Evolutionary conservation across 108 stramenopile genomes (phyloP).

Genomic region (Skeletonema grethae): DNA sequence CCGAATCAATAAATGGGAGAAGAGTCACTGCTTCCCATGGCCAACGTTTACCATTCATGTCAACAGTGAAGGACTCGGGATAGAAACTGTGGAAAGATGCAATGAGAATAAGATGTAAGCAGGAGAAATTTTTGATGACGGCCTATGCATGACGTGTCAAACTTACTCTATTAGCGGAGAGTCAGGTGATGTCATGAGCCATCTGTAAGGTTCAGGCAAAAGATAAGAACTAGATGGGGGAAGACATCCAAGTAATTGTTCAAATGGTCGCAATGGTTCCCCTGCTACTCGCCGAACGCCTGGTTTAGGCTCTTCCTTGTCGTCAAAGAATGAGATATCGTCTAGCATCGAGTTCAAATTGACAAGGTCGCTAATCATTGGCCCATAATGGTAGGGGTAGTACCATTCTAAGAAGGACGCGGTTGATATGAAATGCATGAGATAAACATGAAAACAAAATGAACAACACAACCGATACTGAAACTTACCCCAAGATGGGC

Average conservation of each 20-base stretch:
- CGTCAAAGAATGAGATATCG: conserved; percentile 64
- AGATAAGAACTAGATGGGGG: conserved; percentile 92
- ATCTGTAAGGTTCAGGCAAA: conserved; percentile 90
- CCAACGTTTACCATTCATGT: conserved; percentile 93
- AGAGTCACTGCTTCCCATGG: conserved; percentile 98
- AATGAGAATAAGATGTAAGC: conserved; percentile 1
- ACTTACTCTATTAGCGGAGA: conserved; percentile 85
- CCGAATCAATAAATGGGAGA: conserved; percentile 96
- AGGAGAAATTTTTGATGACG: background rate
- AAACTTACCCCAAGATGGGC: conserved; percentile 76
- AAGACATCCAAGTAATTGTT: conserved; percentile 95
- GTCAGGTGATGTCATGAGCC: conserved; percentile 83
- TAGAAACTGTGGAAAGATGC: conserved; percentile 63
- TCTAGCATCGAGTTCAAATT: conserved; percentile 64
- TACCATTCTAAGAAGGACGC: conserved; percentile 77
- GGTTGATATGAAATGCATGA: background rate
- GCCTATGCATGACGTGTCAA: background rate
- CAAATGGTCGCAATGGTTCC: conserved; percentile 87
- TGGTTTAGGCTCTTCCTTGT: conserved; percentile 24
- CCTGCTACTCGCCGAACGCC: conserved; percentile 54
- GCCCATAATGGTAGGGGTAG: conserved; percentile 97
- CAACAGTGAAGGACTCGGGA: conserved; percentile 81
- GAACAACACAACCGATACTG: background rate
- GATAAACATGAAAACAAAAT: background rate
- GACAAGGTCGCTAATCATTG: conserved; percentile 95